phyloP scores from a whole-genome alignment of 768 basidiomycete genomes.

The Amanita pseudoporphyria region DNA sequence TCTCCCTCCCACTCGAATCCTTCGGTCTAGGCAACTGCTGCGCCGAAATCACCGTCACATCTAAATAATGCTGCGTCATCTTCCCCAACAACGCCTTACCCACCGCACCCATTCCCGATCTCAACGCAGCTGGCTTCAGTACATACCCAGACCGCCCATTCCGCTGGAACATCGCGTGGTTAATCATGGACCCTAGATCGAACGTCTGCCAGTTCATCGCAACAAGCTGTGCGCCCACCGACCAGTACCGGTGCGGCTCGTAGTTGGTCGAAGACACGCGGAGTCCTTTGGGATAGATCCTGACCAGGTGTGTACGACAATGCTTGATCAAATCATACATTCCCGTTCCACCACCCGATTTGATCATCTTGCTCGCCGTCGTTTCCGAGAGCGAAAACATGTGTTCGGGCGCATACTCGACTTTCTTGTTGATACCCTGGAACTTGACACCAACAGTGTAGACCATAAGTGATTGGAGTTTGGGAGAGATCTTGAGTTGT shows the following conservation, averaged over 20 bases:
- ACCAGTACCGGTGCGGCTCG: conserved; percentile 85
- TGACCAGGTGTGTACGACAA: conserved; percentile 69
- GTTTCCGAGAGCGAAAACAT: conserved; percentile 91
- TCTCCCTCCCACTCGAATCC: conserved; percentile 58
- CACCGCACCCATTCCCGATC: conserved; percentile 19
- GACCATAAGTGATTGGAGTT: conserved; percentile 67
- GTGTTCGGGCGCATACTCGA: conserved; percentile 78
- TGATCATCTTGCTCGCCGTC: conserved; percentile 66
- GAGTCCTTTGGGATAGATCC: conserved; percentile 81
- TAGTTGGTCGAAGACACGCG: conserved; percentile 82
- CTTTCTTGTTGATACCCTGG: conserved; percentile 80
- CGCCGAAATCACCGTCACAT: conserved; percentile 63
- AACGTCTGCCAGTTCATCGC: conserved; percentile 98
- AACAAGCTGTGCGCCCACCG: conserved; percentile 79
- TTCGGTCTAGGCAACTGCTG: conserved; percentile 83
- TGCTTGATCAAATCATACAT: conserved; percentile 78
- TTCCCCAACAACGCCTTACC: background rate
- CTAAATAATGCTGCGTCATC: conserved; percentile 35
- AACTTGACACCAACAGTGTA: conserved; percentile 97
- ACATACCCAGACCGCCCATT: conserved; percentile 88
- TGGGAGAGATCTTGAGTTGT: conserved; percentile 67
- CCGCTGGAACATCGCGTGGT: conserved; percentile 90
- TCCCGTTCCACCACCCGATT: conserved; percentile 28
- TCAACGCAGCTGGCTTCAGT: conserved; percentile 74
- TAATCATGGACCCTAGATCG: conserved; percentile 86